Conservation (phyloP, 208 protist genomes). For the Phytomonas francai region DNA sequence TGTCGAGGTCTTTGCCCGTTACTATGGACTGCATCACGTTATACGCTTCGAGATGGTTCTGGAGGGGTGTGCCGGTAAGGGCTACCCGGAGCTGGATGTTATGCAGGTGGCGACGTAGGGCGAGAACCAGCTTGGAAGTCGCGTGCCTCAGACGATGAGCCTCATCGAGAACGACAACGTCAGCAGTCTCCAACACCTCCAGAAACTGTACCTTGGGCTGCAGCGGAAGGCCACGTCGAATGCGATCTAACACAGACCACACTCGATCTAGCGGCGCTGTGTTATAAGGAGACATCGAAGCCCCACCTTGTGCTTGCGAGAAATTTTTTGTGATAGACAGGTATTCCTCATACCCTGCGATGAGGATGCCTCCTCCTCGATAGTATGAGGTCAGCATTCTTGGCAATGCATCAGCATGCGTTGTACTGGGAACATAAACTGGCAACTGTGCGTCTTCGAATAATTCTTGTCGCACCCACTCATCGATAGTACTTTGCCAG, state of each 20-base stretch:
- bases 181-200: constrained; percentile 55
- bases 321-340: constrained; percentile 24
- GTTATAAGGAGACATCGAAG: neutral
- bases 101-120: constrained; percentile 35
- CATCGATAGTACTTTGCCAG: constrained; percentile 43
- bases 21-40: constrained; percentile 84
- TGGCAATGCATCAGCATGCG: constrained; percentile 7
- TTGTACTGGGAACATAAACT: constrained; percentile 38
- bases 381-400: constrained; percentile 37
- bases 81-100: constrained; percentile 68
- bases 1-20: constrained; percentile 38
- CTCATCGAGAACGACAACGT: constrained; percentile 81
- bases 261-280: constrained; percentile 17
- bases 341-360: constrained; percentile 86
- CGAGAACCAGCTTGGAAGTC: constrained; percentile 38
- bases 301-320: constrained; percentile 5
- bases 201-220: constrained; percentile 23
- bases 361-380: constrained; percentile 53
- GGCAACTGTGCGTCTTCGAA: constrained; percentile 29
- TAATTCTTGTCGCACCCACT: constrained; percentile 54
- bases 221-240: constrained; percentile 36
- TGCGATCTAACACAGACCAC: constrained; percentile 26
- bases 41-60: constrained; percentile 89
- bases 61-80: constrained; percentile 85
- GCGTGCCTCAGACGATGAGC: constrained; percentile 55